Conservation (phyloP, 176 grass and related monocot genomes). For the Cenchrus americanus region DNA sequence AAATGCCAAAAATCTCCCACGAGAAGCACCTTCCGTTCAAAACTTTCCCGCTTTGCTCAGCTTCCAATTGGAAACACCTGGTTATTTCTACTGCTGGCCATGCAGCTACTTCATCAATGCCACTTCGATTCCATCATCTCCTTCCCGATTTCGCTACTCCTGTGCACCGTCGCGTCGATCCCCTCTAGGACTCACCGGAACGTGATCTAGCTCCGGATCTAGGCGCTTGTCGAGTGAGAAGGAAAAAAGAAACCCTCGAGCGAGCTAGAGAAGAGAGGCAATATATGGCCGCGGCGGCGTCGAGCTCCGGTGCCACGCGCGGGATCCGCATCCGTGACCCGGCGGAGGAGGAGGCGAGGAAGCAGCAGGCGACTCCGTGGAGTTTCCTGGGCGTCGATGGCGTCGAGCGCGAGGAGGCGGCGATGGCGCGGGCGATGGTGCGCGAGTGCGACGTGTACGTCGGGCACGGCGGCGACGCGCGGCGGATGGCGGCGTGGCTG, state of each 20-base stretch:
- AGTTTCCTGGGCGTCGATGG: background rate
- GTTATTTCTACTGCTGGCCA: conserved; percentile 17
- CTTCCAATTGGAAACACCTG: background rate
- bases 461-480: conserved; percentile 16
- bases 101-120: conserved; percentile 20
- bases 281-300: conserved; percentile 17
- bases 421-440: conserved; percentile 7
- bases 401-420: background rate
- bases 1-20: background rate
- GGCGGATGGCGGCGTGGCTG: conserved; percentile 59
- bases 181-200: background rate
- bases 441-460: conserved; percentile 62
- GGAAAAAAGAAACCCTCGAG: background rate
- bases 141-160: background rate
- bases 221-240: background rate
- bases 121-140: background rate
- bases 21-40: background rate
- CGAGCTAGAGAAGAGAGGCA: background rate
- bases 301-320: background rate
- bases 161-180: background rate
- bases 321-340: conserved; percentile 19
- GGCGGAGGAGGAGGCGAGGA: background rate
- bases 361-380: background rate
- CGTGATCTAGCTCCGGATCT: background rate
- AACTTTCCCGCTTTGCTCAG: conserved; percentile 46